Percentiles rank a stretch among this genome's conserved stretches.
phyloP scores from a whole-genome alignment of 2,329 filamentous ascomycete species.

The Emmonsiellopsis sp. region DNA sequence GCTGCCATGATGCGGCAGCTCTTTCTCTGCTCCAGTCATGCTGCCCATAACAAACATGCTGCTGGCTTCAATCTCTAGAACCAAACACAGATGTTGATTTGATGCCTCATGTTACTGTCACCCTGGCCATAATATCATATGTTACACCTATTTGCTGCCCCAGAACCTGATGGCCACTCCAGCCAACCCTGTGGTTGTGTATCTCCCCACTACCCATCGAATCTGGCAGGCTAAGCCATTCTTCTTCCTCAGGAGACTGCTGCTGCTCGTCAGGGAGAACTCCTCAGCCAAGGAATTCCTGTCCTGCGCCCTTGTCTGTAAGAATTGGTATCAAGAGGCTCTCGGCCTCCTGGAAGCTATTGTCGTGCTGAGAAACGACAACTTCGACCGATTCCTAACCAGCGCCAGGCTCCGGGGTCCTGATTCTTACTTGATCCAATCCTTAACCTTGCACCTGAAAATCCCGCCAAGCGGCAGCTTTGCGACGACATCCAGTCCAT shows the following conservation, averaged over 20 bases:
- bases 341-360: background rate
- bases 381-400: background rate
- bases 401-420: background rate
- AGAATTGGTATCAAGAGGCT: conserved; percentile 1
- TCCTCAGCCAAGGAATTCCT: conserved; percentile 1
- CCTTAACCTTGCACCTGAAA: conserved; percentile 3
- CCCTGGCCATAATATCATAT: too few relatives aligned
- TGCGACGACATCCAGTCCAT: background rate
- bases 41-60: too few relatives aligned
- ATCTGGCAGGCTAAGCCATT: background rate
- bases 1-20: too few relatives aligned
- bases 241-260: background rate
- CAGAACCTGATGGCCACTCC: too few relatives aligned
- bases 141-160: too few relatives aligned
- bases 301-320: conserved; percentile 3
- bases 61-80: too few relatives aligned
- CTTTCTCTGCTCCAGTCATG: too few relatives aligned
- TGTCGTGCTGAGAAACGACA: background rate
- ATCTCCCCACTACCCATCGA: background rate
- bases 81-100: too few relatives aligned
- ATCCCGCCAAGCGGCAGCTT: background rate
- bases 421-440: background rate
- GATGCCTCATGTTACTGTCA: too few relatives aligned
- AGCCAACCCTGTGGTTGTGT: background rate
- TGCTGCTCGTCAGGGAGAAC: conserved; percentile 3